These are phyloP conservation scores for Hylodesmum podocarpum DNA, from an alignment of 306 rosid genomes.

Conservation along the genomic window DNA sequence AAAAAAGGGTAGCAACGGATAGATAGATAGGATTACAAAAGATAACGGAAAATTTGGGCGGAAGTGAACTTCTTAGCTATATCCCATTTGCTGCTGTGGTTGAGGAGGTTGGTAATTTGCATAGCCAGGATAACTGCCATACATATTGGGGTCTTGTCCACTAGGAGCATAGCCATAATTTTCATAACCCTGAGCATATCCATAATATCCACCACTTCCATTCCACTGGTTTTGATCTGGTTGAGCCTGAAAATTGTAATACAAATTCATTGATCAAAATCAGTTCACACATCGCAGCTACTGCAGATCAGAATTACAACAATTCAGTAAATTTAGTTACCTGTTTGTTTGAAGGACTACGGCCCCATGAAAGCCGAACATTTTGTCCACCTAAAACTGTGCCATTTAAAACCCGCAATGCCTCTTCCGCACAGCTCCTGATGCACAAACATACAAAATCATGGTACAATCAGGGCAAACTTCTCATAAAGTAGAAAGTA, in stretches of 20 bases:
- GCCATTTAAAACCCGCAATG: conserved; percentile 69
- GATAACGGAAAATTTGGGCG: conserved; percentile 10
- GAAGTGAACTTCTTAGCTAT: conserved; percentile 46
- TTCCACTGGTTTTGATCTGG: conserved; percentile 80
- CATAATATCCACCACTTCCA: conserved; percentile 76
- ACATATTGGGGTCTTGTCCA: conserved; percentile 83
- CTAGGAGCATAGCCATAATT: conserved; percentile 75
- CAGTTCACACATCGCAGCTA: not conserved
- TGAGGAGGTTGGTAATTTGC: conserved; percentile 78
- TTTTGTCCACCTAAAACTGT: conserved; percentile 77
- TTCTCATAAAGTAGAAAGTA: not conserved
- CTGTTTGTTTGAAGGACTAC: conserved; percentile 96
- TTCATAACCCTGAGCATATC: conserved; percentile 78
- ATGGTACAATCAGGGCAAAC: not conserved
- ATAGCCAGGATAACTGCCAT: conserved; percentile 71
- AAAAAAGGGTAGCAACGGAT: conserved; percentile 1
- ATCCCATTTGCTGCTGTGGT: conserved; percentile 81
- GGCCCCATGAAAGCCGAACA: conserved; percentile 97
- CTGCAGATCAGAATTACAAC: not conserved
- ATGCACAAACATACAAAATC: not conserved
- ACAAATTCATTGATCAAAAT: conserved; percentile 8
- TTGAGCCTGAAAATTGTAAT: conserved; percentile 59
- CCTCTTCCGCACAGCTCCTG: conserved; percentile 94
- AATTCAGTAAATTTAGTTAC: conserved; percentile 35
- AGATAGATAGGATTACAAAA: conserved; percentile 31